phyloP scores from a whole-genome alignment of 352 stramenopile species.

The Pythium folliculosum region DNA sequence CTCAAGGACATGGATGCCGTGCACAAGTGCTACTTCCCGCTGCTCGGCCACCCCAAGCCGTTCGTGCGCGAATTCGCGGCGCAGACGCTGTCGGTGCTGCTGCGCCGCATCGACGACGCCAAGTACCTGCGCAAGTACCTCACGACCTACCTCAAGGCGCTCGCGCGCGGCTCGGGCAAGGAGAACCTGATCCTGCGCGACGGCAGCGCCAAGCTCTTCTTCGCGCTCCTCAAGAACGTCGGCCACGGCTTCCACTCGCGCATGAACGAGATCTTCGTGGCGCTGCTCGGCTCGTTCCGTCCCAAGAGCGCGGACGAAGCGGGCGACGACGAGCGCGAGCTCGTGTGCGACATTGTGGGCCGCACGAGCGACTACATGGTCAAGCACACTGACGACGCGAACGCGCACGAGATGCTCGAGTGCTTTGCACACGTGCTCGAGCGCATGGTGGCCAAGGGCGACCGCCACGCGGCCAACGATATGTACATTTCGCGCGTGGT shows the following conservation, averaged over 20 bases:
- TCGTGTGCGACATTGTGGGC: constrained; percentile 70
- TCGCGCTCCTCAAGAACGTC: constrained; percentile 83
- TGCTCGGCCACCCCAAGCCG: constrained; percentile 80
- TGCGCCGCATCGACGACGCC: constrained; percentile 72
- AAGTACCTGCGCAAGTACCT: constrained; percentile 86
- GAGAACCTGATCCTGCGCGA: constrained; percentile 75
- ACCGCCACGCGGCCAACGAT: constrained; percentile 41
- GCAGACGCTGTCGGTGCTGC: constrained; percentile 82
- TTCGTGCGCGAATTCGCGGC: constrained; percentile 91
- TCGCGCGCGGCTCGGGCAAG: constrained; percentile 60
- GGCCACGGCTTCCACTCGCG: constrained; percentile 85
- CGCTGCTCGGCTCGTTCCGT: constrained; percentile 72
- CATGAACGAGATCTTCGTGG: constrained; percentile 77
- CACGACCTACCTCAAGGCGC: constrained; percentile 68
- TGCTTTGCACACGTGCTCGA: constrained; percentile 60
- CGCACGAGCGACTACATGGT: constrained; percentile 73
- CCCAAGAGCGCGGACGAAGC: constrained; percentile 39
- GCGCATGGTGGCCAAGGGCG: constrained; percentile 44
- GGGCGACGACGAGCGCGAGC: constrained; percentile 27
- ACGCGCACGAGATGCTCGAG: constrained; percentile 67
- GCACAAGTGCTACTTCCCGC: constrained; percentile 89
- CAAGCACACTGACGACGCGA: constrained; percentile 70
- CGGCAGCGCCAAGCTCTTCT: constrained; percentile 86
- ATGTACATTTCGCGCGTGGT: constrained; percentile 74
- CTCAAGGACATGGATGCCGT: constrained; percentile 89